These are phyloP conservation scores for Tetracladium marchalianum DNA, from an alignment of 495 filamentous ascomycete species.

Conservation along the genomic window DNA sequence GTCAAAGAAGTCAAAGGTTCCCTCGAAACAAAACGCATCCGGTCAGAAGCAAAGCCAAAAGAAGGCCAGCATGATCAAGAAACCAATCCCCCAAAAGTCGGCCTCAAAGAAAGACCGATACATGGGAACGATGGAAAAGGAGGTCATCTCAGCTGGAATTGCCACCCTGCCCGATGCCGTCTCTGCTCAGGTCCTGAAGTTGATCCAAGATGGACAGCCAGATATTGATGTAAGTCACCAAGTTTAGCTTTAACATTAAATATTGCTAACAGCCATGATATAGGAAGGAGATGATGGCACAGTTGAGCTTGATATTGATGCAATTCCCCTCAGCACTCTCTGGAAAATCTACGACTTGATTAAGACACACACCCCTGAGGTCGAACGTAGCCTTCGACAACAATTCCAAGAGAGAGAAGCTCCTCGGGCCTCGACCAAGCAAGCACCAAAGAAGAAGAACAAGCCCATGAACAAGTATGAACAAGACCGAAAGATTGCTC, in stretches of 20 bases:
- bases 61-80: slow-evolving; percentile 39
- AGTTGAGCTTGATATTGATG: slow-evolving; percentile 85
- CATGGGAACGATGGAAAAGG: slow-evolving; percentile 70
- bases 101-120: slow-evolving; percentile 31
- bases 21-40: slow-evolving; percentile 35
- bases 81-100: slow-evolving; percentile 29
- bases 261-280: slow-evolving; percentile 23
- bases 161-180: slow-evolving; percentile 60
- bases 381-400: slow-evolving; percentile 20
- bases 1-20: slow-evolving; percentile 33
- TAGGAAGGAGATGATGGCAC: slow-evolving; percentile 56
- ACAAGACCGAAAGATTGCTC: slow-evolving; percentile 79
- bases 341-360: slow-evolving; percentile 68
- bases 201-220: slow-evolving; percentile 82
- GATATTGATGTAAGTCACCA: slow-evolving; percentile 42
- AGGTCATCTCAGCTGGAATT: slow-evolving; percentile 74
- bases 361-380: slow-evolving; percentile 51
- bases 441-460: slow-evolving; percentile 83
- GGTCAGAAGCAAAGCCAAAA: slow-evolving; percentile 16
- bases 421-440: slow-evolving; percentile 32
- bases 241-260: slow-evolving; percentile 5
- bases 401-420: slow-evolving; percentile 28
- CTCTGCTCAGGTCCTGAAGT: slow-evolving; percentile 70
- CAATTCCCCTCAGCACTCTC: slow-evolving; percentile 64
- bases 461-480: slow-evolving; percentile 96